Evolutionary conservation across 2,329 filamentous ascomycete genomes (phyloP).

Genomic region (Uncinocarpus reesii): DNA sequence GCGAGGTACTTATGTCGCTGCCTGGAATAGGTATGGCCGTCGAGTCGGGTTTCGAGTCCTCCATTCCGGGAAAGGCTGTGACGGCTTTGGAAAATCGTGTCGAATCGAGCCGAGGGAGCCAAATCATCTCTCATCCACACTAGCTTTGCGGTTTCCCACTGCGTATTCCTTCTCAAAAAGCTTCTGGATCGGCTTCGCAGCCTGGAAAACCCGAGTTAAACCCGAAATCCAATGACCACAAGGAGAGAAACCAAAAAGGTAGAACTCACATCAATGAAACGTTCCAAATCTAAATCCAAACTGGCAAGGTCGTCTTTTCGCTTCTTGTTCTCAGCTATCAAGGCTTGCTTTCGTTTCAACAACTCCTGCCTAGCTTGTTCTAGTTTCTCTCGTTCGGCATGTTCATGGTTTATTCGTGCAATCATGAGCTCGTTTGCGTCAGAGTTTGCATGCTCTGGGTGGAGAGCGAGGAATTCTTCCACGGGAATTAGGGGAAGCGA

Average conservation of each 20-base stretch:
- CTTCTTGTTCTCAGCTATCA: slow-evolving; percentile 74
- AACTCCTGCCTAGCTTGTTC: slow-evolving; percentile 75
- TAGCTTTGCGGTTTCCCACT: slow-evolving; percentile 8
- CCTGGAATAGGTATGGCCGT: too few relatives aligned
- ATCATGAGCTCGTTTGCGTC: slow-evolving; percentile 78
- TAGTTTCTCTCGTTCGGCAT: slow-evolving; percentile 68
- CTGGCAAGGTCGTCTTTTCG: slow-evolving; percentile 87
- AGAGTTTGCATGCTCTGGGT: slow-evolving; percentile 62
- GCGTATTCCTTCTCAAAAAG: slow-evolving; percentile 64
- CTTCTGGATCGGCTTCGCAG: slow-evolving; percentile 77
- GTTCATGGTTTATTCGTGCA: slow-evolving; percentile 82
- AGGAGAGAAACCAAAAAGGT: neutral
- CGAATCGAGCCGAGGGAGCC: neutral
- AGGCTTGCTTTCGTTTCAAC: slow-evolving; percentile 58
- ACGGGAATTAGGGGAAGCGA: slow-evolving; percentile 73
- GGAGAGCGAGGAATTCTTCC: slow-evolving; percentile 66
- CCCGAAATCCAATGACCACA: slow-evolving; percentile 6
- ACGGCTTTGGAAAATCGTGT: neutral
- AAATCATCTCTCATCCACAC: slow-evolving; percentile 6
- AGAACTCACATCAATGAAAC: slow-evolving; percentile 70
- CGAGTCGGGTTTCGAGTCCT: too few relatives aligned
- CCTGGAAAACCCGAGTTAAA: slow-evolving; percentile 40
- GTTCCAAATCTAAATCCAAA: slow-evolving; percentile 83
- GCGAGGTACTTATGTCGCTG: too few relatives aligned
- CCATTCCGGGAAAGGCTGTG: neutral